phyloP scores from a whole-genome alignment of 2,329 filamentous ascomycete species.

The Domatiomyces globalis region DNA sequence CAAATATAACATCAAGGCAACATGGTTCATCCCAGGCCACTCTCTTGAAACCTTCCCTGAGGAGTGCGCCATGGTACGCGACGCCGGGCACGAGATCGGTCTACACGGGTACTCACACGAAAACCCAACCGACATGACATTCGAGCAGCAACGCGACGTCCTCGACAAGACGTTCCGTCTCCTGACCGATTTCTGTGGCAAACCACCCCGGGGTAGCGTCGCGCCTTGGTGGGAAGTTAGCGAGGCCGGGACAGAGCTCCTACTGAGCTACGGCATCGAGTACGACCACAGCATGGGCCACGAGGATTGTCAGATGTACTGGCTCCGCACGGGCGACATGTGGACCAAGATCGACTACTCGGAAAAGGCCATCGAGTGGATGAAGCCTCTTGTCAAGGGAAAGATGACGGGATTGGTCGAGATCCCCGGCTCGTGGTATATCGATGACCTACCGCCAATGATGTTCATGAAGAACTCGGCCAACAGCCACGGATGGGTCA shows the following conservation, averaged over 20 bases:
- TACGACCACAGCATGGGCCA: constrained; percentile 34
- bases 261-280: constrained; percentile 31
- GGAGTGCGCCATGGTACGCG: constrained; percentile 46
- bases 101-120: constrained; percentile 63
- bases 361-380: constrained; percentile 31
- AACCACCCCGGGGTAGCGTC: constrained; percentile 57
- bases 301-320: constrained; percentile 33
- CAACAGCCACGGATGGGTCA: constrained; percentile 46
- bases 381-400: constrained; percentile 36
- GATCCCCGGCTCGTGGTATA: constrained; percentile 33
- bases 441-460: constrained; percentile 32
- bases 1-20: constrained; percentile 57
- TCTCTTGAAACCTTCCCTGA: constrained; percentile 52
- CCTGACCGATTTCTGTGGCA: constrained; percentile 55
- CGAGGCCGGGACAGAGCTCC: constrained; percentile 44
- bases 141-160: constrained; percentile 62
- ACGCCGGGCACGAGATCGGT: constrained; percentile 51
- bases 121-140: constrained; percentile 55
- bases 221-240: constrained; percentile 65
- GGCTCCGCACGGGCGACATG: constrained; percentile 28
- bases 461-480: constrained; percentile 34
- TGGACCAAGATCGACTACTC: constrained; percentile 34
- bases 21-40: constrained; percentile 52
- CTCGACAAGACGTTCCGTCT: constrained; percentile 63
- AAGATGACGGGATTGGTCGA: constrained; percentile 29